These are phyloP conservation scores for Pythium periplocum DNA, from an alignment of 352 stramenopile genomes.

Conservation along the genomic window DNA sequence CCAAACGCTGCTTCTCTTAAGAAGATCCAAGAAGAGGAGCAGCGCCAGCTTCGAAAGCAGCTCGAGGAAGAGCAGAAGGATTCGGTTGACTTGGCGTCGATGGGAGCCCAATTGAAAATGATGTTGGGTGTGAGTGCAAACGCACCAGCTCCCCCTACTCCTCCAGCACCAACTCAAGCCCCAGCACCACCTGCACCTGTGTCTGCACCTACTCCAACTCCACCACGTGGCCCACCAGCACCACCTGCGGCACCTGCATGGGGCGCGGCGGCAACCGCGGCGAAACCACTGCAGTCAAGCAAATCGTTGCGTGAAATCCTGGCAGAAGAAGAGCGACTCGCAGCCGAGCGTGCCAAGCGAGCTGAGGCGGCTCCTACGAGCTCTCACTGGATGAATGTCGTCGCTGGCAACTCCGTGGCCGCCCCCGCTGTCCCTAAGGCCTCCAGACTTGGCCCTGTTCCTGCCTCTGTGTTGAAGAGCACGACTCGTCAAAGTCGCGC, in stretches of 20 bases:
- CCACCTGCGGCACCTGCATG: conserved; percentile 33
- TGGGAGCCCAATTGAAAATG: conserved; percentile 85
- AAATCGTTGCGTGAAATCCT: conserved; percentile 80
- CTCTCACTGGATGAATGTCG: conserved; percentile 85
- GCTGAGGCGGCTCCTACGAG: conserved; percentile 27
- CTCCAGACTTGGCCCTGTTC: conserved; percentile 60
- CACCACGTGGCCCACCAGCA: conserved; percentile 6
- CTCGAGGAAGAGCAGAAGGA: conserved; percentile 29
- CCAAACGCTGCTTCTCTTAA: conserved; percentile 50
- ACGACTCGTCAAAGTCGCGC: conserved; percentile 42
- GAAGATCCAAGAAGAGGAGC: conserved; percentile 80
- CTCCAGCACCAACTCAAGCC: conserved; percentile 6
- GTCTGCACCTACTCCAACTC: conserved; percentile 7
- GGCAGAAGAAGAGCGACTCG: conserved; percentile 75
- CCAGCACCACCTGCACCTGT: conserved; percentile 7
- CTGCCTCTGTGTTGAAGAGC: conserved; percentile 79
- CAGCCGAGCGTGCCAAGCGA: conserved; percentile 51
- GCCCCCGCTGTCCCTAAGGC: conserved; percentile 45
- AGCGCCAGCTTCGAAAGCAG: conserved; percentile 56
- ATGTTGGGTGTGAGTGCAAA: conserved; percentile 70
- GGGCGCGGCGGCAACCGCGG: conserved; percentile 29
- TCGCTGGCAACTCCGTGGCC: conserved; percentile 57
- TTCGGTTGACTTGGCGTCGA: conserved; percentile 53
- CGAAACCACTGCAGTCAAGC: conserved; percentile 26
- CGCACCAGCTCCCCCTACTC: conserved; percentile 10